These are phyloP conservation scores for Teunomyces tritomae DNA, from an alignment of 805 yeast genomes.

Conservation along the genomic window DNA sequence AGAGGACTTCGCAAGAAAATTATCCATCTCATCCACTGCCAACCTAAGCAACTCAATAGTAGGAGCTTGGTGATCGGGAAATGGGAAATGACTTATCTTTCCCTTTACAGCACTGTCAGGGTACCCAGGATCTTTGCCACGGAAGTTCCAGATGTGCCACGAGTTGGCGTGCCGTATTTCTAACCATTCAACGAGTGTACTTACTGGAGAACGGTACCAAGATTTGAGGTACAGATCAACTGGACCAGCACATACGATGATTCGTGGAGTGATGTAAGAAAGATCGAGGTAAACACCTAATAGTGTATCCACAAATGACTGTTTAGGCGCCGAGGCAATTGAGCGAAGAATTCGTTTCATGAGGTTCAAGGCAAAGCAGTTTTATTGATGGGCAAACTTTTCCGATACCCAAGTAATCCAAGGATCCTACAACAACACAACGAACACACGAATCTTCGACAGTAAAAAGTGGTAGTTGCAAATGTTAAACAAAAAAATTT, in stretches of 20 bases:
- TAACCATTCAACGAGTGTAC: conserved; percentile 44
- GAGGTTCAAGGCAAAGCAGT: neutral
- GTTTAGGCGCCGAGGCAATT: conserved; percentile 22
- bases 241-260: conserved; percentile 80
- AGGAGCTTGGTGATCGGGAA: conserved; percentile 79
- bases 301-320: conserved; percentile 14
- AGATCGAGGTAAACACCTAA: conserved; percentile 51
- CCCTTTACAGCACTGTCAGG: conserved; percentile 35
- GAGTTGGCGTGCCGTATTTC: conserved; percentile 41
- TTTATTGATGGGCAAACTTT: too few relatives aligned
- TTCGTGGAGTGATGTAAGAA: conserved; percentile 57
- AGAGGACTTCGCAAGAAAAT: conserved; percentile 32
- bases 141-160: conserved; percentile 75
- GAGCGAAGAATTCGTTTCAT: conserved; percentile 17
- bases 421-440: too few relatives aligned
- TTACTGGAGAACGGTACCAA: conserved; percentile 51
- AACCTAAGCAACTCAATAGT: conserved; percentile 51
- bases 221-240: conserved; percentile 42
- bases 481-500: neutral
- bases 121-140: conserved; percentile 52
- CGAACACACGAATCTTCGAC: too few relatives aligned
- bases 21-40: conserved; percentile 44
- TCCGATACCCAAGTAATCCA: too few relatives aligned
- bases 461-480: neutral
- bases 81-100: conserved; percentile 48